A percentile compares a stretch with the other conserved stretches of the same genome.
Conservation (phyloP, 169 alveolate genomes). For the Cryptosporidium bovis region DNA sequence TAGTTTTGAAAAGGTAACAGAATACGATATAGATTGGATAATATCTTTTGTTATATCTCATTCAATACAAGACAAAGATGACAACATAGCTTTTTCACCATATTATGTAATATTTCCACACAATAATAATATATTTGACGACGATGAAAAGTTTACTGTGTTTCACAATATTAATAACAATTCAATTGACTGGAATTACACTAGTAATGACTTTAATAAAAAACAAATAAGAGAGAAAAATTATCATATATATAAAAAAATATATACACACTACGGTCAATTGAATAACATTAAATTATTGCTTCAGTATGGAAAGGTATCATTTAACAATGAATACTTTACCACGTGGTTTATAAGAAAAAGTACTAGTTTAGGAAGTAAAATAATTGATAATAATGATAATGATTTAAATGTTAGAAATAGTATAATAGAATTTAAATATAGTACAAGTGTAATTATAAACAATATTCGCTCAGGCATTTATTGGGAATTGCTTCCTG, state of each 20-base stretch:
- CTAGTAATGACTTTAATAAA: background rate
- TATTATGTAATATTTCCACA: slow-evolving; percentile 35
- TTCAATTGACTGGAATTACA: slow-evolving; percentile 38
- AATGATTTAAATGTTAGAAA: background rate
- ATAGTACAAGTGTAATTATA: slow-evolving; percentile 27
- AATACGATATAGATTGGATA: slow-evolving; percentile 47
- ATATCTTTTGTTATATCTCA: slow-evolving; percentile 54
- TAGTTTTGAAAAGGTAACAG: background rate
- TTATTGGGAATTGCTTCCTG: slow-evolving; percentile 22
- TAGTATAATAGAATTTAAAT: background rate
- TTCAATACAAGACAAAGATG: slow-evolving; percentile 48
- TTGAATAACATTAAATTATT: slow-evolving; percentile 39
- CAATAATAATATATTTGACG: background rate
- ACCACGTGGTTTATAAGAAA: slow-evolving; percentile 57
- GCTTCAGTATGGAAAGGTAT: slow-evolving; percentile 55
- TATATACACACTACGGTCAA: slow-evolving; percentile 40
- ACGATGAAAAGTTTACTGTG: background rate
- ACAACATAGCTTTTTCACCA: slow-evolving; percentile 51
- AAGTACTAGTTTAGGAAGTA: background rate
- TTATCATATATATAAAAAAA: background rate
- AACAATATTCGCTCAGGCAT: background rate
- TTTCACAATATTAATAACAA: slow-evolving; percentile 7
- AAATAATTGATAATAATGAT: background rate
- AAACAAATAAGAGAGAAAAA: background rate
- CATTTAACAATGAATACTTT: slow-evolving; percentile 21